Percentiles rank a stretch among this genome's conserved stretches.
These are phyloP conservation scores for Quercus phellos DNA, from an alignment of 331 rosid species.

Conservation along the genomic window DNA sequence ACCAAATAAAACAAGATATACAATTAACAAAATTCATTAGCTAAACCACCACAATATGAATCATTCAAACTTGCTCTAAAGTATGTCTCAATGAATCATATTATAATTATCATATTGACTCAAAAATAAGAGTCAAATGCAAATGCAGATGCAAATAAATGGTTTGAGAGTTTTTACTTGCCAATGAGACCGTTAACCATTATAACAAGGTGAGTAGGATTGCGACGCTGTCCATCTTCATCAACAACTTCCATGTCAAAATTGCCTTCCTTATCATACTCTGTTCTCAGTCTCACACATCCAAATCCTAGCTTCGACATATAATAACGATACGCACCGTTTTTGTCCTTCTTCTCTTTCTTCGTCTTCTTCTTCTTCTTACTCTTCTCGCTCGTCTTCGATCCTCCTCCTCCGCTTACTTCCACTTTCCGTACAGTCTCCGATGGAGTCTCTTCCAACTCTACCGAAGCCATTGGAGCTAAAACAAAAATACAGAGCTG, in stretches of 20 bases:
- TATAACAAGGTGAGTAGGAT: slow-evolving; percentile 62
- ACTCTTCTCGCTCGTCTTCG: neutral
- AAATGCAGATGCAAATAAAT: neutral
- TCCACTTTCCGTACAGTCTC: neutral
- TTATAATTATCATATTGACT: neutral
- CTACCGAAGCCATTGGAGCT: slow-evolving; percentile 20
- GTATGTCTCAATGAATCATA: neutral
- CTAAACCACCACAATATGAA: too few species aligned
- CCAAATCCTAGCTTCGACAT: slow-evolving; percentile 34
- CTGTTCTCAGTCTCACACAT: slow-evolving; percentile 32
- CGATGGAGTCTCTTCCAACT: slow-evolving; percentile 3
- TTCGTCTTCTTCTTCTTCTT: neutral
- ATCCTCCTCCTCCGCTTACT: slow-evolving; percentile 10
- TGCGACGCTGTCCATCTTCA: slow-evolving; percentile 29
- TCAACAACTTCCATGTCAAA: slow-evolving; percentile 56
- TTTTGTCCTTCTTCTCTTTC: slow-evolving; percentile 16
- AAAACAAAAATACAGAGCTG: neutral
- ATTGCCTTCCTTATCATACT: slow-evolving; percentile 29
- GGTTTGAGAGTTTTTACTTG: slow-evolving; percentile 30
- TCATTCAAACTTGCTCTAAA: too few species aligned
- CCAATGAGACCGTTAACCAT: slow-evolving; percentile 89
- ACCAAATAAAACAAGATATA: too few species aligned
- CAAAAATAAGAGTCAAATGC: neutral
- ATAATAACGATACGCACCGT: neutral
- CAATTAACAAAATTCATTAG: too few species aligned